Base-by-base conservation (phyloP, 2,329 filamentous ascomycete species). In the Phialemoniopsis sp. region DNA sequence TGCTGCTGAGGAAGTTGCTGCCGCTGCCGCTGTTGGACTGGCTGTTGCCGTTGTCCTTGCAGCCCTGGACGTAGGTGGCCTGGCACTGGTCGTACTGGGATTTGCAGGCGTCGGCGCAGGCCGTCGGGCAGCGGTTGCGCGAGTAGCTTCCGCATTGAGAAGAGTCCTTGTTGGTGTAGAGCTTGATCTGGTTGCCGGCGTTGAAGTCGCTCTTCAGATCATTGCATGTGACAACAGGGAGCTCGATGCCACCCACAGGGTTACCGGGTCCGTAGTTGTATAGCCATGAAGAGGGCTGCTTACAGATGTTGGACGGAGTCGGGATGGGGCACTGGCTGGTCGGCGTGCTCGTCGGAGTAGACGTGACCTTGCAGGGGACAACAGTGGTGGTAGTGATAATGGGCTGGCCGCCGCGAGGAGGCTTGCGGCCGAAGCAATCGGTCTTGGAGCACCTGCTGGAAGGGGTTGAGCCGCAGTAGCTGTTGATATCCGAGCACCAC, bases 231-330 rank as follows among this genome's bases (percentile, higher is more conserved):
- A 78, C 64, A 40, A 73, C 56, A 34, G 74, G 75, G 38, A 78
- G 58, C 16, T 62, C 57, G 38, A 79, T 76, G 43, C 62, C 66
- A 36, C 72, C 75, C 13, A 77, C 70, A 3, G 71, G 66, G 37
- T 66, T 80, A 29, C 82, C 77, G 2, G 83, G 80, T 2, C 77
- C 80, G 53, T 89, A 91, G 38, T 79, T 80, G 48, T 73, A 76
- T 54, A 73, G 72, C 48, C 76, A 73, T 60, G 63, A 72, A 38
- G 61, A 57, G n/a, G 74, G 68, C 57, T 78, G 72, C 29, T 55
- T 60, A 66, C 74, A 78, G 50, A 78, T 67, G 48, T 70, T 69
- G 40, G 70, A 73, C 2, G 71, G 66, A 28, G 67, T 56, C 3
- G 73, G 69, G 38, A 67, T 60, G 38, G 67, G 63, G 32, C 59